Base-by-base conservation (phyloP, 2,329 filamentous ascomycete genomes). In the Colletotrichum tofieldiae region DNA sequence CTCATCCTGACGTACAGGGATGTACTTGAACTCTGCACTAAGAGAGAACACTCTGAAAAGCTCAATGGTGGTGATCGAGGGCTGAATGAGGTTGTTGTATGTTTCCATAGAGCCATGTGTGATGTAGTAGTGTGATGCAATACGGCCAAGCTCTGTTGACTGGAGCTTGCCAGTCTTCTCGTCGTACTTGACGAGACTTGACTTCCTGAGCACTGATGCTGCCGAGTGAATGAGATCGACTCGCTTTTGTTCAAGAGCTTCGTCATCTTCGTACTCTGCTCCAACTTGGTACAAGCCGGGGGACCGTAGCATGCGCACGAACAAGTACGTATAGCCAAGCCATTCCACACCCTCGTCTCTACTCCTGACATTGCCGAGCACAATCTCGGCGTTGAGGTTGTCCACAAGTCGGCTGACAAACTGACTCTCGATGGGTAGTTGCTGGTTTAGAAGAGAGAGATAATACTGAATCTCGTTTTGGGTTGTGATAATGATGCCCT, bases 21-120 rank as follows among this genome's bases (percentile, higher is more conserved):
- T 99, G 82, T 97, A 99, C 82, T 98, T 98, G 88, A 99, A 99
- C 82, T 99, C 96, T 67, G 97, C 94, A 79, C 96, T 98, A 45
- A 98, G 89, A 16, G 97, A 93, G 80, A 99, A 99, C 37, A 99
- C 92, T 52, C 97, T 92, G 91, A 99, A 98, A 52, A 99, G 89
- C 83, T 99, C 96, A 75, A 99, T 98, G 7, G 94, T 94, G 35
- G 93, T 94, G 77, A 98, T 96, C 14, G 93, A 94, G 18, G 96
- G 95, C 80, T 98, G 95, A 59, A 99, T 94, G 76, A 98, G 93
- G 79, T 93, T 94, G 81, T 98, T 98, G 85, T 99, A 99, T 1
- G 94, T 98, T 76, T 96, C 89, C 96, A 99, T 99, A 18, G 96
- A 98, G 76, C 91, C 94, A 82, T 98, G 92, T 0, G 95, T 96